A percentile compares a stretch with the other conserved stretches of the same genome.
Evolutionary conservation across 176 grass and related monocot genomes (phyloP).

Genomic region (Hordeum marinum): DNA sequence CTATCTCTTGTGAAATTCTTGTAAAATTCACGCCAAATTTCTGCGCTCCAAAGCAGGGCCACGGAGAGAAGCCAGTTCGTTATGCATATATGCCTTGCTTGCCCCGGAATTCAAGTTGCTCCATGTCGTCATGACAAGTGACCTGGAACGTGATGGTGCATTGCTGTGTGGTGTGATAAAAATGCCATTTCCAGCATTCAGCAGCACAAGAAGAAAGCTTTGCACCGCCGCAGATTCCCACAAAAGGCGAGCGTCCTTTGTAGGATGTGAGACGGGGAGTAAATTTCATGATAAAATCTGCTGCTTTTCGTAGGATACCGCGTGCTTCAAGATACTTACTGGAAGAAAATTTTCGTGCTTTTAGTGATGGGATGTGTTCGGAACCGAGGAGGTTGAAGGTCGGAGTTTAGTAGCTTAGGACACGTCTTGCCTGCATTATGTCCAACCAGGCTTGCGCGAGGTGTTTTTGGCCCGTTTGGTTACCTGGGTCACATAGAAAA

Average conservation of each 20-base stretch:
- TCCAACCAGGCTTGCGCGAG: too few relatives aligned
- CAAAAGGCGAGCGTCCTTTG: constrained; percentile 36
- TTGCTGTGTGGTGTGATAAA: neutral
- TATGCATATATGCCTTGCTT: constrained; percentile 37
- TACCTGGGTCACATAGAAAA: too few relatives aligned
- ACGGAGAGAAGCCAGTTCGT: neutral
- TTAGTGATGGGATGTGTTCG: constrained; percentile 21
- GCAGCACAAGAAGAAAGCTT: constrained; percentile 15
- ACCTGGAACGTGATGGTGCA: neutral
- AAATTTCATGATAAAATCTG: neutral
- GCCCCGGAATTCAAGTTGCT: constrained; percentile 16
- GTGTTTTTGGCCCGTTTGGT: too few relatives aligned
- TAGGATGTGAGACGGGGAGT: constrained; percentile 13
- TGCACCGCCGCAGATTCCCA: constrained; percentile 16
- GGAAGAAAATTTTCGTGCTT: neutral
- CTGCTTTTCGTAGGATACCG: constrained; percentile 24
- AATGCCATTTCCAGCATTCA: neutral
- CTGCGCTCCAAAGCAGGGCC: neutral
- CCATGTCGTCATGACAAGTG: constrained; percentile 26
- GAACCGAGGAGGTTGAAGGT: neutral
- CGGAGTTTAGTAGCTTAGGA: constrained; percentile 13
- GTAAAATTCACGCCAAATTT: neutral
- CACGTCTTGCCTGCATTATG: too few relatives aligned
- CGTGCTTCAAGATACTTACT: neutral
- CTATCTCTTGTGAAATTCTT: neutral